These are phyloP conservation scores for Fusarium compactum DNA, from an alignment of 2,329 filamentous ascomycete genomes.

Conservation along the genomic window DNA sequence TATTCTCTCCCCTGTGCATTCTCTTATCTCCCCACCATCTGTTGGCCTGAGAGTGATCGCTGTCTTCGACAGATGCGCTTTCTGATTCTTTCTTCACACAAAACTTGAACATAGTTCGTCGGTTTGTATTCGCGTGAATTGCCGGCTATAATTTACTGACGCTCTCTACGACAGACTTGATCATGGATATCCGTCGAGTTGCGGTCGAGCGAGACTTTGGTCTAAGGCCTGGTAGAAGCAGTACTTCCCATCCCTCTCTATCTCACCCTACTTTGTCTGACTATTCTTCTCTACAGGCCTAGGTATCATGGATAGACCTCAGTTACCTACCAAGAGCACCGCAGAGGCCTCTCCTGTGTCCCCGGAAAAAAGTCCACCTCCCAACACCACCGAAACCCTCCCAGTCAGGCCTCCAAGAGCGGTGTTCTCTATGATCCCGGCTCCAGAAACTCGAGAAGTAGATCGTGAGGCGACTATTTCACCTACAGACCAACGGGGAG, in stretches of 20 bases:
- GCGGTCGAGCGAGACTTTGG: constrained; percentile 25
- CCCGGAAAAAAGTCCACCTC: background rate
- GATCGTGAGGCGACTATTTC: constrained; percentile 9
- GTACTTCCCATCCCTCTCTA: background rate
- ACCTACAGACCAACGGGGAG: background rate
- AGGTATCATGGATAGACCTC: background rate
- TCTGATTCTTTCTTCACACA: background rate
- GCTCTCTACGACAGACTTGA: background rate
- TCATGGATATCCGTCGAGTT: constrained; percentile 16
- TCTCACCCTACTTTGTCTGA: background rate
- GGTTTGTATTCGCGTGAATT: background rate
- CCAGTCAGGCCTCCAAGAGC: background rate
- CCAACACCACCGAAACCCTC: background rate
- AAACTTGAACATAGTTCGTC: background rate
- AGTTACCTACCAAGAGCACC: constrained; percentile 3
- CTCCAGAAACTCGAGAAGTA: background rate
- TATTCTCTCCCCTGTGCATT: too few relatives aligned
- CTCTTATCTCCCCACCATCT: background rate
- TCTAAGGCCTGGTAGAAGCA: constrained; percentile 17
- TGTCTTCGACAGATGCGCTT: background rate
- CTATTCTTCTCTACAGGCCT: background rate
- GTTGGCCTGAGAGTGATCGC: background rate
- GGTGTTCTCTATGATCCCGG: background rate
- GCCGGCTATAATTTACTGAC: background rate
- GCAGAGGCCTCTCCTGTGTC: background rate